phyloP scores from a whole-genome alignment of 331 rosid genomes.

The Arachis monticola region DNA sequence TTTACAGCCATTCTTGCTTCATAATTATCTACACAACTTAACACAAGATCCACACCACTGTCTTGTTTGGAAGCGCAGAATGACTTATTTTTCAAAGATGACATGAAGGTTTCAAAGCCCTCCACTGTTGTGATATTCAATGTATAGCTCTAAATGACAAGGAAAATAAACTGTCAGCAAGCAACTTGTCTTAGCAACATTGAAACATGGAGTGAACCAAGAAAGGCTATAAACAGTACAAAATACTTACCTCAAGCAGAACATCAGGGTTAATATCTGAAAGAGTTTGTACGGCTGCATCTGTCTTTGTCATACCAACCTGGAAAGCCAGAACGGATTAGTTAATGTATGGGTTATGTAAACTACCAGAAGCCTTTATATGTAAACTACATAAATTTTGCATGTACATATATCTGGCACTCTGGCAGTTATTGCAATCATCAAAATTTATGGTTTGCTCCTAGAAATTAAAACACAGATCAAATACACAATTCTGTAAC shows the following conservation, averaged over 20 bases:
- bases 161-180: conserved; percentile 44
- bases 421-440: conserved; percentile 1
- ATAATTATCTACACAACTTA: conserved; percentile 98
- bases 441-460: conserved; percentile 29
- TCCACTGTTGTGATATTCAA: conserved; percentile 89
- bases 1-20: conserved; percentile 99
- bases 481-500: not conserved
- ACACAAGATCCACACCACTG: conserved; percentile 86
- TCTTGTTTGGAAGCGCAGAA: conserved; percentile 74
- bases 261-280: conserved; percentile 95
- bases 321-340: conserved; percentile 44
- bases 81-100: conserved; percentile 80
- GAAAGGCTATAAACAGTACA: not conserved
- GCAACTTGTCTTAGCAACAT: conserved; percentile 14
- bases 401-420: not conserved
- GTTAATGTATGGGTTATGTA: conserved; percentile 12
- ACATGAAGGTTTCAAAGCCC: conserved; percentile 86
- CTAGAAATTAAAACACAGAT: conserved; percentile 28
- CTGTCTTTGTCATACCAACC: conserved; percentile 97
- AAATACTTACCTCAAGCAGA: conserved; percentile 73
- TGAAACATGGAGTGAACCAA: conserved; percentile 8
- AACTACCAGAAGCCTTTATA: conserved; percentile 32
- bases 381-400: conserved; percentile 7
- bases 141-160: conserved; percentile 72
- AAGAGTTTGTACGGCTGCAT: conserved; percentile 95